A percentile compares a stretch with the other conserved stretches of the same genome.
Conservation (phyloP, 495 filamentous ascomycete species). For the Penicillium tannophilum region DNA sequence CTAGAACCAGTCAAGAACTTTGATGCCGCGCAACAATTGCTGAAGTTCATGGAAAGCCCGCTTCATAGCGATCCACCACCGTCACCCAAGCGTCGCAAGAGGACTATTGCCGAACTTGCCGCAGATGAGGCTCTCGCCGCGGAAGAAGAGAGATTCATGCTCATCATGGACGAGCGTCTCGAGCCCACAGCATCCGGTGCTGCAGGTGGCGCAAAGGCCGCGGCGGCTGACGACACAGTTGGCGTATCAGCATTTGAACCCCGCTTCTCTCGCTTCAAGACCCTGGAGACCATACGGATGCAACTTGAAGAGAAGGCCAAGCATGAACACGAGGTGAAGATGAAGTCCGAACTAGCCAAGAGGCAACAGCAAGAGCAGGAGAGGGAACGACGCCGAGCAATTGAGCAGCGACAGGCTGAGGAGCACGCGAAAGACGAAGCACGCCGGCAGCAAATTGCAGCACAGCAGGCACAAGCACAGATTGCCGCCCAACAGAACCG, state of each 20-base stretch:
- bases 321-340: constrained; percentile 66
- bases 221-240: constrained; percentile 72
- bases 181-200: constrained; percentile 58
- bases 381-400: constrained; percentile 41
- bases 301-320: constrained; percentile 70
- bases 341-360: constrained; percentile 53
- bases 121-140: constrained; percentile 91
- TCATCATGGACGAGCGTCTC: constrained; percentile 86
- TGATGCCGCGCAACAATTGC: constrained; percentile 65
- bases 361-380: constrained; percentile 52
- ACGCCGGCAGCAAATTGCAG: constrained; percentile 45
- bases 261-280: constrained; percentile 87
- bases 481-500: constrained; percentile 46
- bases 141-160: constrained; percentile 87
- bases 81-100: constrained; percentile 84
- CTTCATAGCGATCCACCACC: constrained; percentile 75
- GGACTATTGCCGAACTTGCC: constrained; percentile 90
- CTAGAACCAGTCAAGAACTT: constrained; percentile 71
- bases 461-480: constrained; percentile 55
- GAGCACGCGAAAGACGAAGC: constrained; percentile 51
- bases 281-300: constrained; percentile 79
- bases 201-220: constrained; percentile 59
- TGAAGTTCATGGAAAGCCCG: constrained; percentile 72
- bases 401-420: constrained; percentile 51
- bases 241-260: constrained; percentile 75